Percentiles rank a stretch among this genome's conserved stretches.
Conservation (phyloP, 202 grass and related monocot genomes). For the Dendrocalamus latiflorus region DNA sequence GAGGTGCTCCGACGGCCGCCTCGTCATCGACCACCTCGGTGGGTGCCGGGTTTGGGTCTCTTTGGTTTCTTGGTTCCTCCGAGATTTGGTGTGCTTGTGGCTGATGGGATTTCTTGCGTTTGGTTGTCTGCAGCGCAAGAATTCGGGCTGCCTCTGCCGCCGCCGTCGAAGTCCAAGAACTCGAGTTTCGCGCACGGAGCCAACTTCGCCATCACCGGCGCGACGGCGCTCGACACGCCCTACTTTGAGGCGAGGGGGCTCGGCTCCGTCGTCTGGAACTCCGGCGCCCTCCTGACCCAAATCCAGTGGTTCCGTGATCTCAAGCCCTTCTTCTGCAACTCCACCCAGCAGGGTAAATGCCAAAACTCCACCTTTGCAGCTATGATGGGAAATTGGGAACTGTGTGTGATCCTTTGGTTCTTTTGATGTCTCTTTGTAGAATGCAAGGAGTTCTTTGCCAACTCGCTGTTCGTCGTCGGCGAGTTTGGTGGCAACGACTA, state of each 20-base stretch:
- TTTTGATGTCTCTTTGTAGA: constrained; percentile 31
- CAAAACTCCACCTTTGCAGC: neutral
- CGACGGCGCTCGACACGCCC: constrained; percentile 56
- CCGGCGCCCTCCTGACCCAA: constrained; percentile 66
- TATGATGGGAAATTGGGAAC: neutral
- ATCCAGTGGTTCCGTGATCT: constrained; percentile 83
- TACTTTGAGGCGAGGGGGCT: constrained; percentile 65
- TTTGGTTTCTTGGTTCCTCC: neutral
- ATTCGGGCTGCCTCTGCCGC: constrained; percentile 54
- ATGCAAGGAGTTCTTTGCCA: constrained; percentile 74
- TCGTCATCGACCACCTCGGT: constrained; percentile 95
- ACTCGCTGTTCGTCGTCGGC: constrained; percentile 70
- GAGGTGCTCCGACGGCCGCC: constrained; percentile 92
- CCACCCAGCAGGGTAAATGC: constrained; percentile 53
- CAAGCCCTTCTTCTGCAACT: constrained; percentile 72
- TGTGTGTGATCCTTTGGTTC: neutral
- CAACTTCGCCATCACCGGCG: constrained; percentile 69
- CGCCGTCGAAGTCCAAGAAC: constrained; percentile 40
- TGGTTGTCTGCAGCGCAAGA: constrained; percentile 44
- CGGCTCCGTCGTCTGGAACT: constrained; percentile 68
- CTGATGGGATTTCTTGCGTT: constrained; percentile 13
- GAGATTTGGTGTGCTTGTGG: neutral
- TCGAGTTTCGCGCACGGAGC: constrained; percentile 45
- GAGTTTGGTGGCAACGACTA: constrained; percentile 95
- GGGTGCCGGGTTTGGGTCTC: neutral